Percentiles rank a stretch among this genome's conserved stretches.
phyloP scores from a whole-genome alignment of 306 rosid species.

The Psophocarpus tetragonolobus region DNA sequence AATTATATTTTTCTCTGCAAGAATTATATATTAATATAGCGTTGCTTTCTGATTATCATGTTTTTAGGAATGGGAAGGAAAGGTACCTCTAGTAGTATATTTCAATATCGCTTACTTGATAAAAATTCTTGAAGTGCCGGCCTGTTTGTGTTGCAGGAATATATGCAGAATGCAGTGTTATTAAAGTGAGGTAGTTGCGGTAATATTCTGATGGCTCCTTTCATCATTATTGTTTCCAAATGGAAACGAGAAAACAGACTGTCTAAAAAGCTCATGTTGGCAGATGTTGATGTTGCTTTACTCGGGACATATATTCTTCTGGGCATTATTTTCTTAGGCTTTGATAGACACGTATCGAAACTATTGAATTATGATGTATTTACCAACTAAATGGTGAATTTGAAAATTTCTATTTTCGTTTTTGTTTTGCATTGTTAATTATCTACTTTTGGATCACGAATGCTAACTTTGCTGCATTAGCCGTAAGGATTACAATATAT shows the following conservation, averaged over 20 bases:
- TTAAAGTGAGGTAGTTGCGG: neutral
- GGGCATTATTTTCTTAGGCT: conserved; percentile 20
- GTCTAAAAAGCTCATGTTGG: conserved; percentile 8
- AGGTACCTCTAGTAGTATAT: neutral
- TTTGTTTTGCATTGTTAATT: neutral
- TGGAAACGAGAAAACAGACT: neutral
- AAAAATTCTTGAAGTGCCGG: neutral
- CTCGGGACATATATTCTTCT: neutral
- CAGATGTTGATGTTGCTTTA: conserved; percentile 7
- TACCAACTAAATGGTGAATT: no score
- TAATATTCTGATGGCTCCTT: neutral
- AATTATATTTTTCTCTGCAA: neutral
- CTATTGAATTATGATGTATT: no score
- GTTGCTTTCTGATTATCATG: neutral
- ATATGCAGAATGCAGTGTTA: conserved; percentile 10
- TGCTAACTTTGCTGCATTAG: neutral
- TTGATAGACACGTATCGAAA: neutral
- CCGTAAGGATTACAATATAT: neutral
- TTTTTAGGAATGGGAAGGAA: neutral
- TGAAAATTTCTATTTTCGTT: no score
- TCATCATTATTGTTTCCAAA: neutral
- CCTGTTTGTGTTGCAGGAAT: conserved; percentile 23
- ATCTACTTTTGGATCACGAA: neutral
- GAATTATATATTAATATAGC: neutral
- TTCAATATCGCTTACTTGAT: neutral